A percentile compares a stretch with the other conserved stretches of the same genome.
These are phyloP conservation scores for Straminergon stramineum DNA, from an alignment of 225 moss, liverwort and hornwort species.

Conservation along the genomic window DNA sequence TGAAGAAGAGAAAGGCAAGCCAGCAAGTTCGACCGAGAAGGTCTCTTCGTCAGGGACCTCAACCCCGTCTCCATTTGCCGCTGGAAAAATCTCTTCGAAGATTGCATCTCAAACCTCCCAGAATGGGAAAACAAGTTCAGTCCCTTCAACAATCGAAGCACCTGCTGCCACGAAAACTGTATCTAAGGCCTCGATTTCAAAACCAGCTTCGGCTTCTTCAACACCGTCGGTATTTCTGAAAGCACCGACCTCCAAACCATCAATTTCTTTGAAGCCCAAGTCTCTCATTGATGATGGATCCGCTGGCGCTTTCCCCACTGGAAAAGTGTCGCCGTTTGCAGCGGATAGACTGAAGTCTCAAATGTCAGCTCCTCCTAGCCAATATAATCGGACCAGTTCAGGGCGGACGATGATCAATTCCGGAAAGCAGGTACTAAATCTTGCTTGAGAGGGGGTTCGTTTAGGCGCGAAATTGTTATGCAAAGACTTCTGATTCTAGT, in stretches of 20 bases:
- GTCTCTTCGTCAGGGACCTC: slow-evolving; percentile 2
- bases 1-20: slow-evolving; percentile 30
- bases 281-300: slow-evolving; percentile 42
- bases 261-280: slow-evolving; percentile 30
- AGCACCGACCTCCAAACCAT: slow-evolving; percentile 14
- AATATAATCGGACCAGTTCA: slow-evolving; percentile 46
- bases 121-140: slow-evolving; percentile 23
- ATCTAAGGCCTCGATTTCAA: neutral
- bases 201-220: slow-evolving; percentile 12
- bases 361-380: slow-evolving; percentile 32
- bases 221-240: slow-evolving; percentile 29
- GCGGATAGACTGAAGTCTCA: slow-evolving; percentile 55
- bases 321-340: slow-evolving; percentile 48
- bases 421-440: slow-evolving; percentile 37
- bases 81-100: slow-evolving; percentile 77
- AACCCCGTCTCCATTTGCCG: slow-evolving; percentile 49
- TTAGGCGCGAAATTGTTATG: neutral
- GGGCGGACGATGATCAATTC: slow-evolving; percentile 55
- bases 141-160: neutral
- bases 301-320: slow-evolving; percentile 42
- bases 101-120: slow-evolving; percentile 40
- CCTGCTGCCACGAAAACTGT: slow-evolving; percentile 10
- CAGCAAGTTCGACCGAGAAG: slow-evolving; percentile 3
- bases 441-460: neutral
- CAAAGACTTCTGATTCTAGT: neutral